Evolutionary conservation across 495 filamentous ascomycete species (phyloP).

Genomic region (Sporormia fimetaria): DNA sequence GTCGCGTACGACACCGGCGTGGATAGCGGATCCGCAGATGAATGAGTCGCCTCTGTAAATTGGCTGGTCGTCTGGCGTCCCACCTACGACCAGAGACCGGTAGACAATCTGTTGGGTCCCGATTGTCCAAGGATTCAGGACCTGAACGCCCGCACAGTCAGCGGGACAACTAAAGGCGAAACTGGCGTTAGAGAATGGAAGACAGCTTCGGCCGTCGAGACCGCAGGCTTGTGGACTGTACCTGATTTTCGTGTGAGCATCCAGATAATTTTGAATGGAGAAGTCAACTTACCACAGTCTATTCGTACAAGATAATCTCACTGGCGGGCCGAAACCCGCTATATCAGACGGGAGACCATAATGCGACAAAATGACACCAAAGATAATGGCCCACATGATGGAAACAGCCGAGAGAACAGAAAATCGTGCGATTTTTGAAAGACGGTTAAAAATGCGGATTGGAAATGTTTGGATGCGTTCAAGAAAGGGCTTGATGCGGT

Average conservation of each 20-base stretch:
- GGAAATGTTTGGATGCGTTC: conserved; percentile 13
- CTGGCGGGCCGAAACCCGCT: conserved; percentile 11
- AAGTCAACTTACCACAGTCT: conserved; percentile 10
- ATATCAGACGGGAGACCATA: conserved; percentile 7
- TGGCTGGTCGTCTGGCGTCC: conserved; percentile 20
- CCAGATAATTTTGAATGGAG: neutral
- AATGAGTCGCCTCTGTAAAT: conserved; percentile 35
- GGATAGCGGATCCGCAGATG: conserved; percentile 34
- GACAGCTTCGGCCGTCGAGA: conserved; percentile 30
- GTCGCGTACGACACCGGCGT: conserved; percentile 31
- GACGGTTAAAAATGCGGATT: conserved; percentile 2
- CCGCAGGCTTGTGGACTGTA: conserved; percentile 24
- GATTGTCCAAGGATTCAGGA: conserved; percentile 31
- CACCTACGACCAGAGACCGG: conserved; percentile 30
- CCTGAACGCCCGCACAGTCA: conserved; percentile 25
- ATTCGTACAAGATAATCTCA: conserved; percentile 10
- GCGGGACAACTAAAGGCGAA: conserved; percentile 33
- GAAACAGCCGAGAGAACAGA: conserved; percentile 1
- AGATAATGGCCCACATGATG: conserved; percentile 10
- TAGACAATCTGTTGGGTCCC: conserved; percentile 32
- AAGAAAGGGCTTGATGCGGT: conserved; percentile 13
- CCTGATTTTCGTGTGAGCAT: neutral
- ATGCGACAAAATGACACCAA: conserved; percentile 5
- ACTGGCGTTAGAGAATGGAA: conserved; percentile 29
- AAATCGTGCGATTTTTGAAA: conserved; percentile 4